Percentiles rank a stretch among this genome's conserved stretches.
Conservation (phyloP, 306 rosid species). For the Betula pendula region DNA sequence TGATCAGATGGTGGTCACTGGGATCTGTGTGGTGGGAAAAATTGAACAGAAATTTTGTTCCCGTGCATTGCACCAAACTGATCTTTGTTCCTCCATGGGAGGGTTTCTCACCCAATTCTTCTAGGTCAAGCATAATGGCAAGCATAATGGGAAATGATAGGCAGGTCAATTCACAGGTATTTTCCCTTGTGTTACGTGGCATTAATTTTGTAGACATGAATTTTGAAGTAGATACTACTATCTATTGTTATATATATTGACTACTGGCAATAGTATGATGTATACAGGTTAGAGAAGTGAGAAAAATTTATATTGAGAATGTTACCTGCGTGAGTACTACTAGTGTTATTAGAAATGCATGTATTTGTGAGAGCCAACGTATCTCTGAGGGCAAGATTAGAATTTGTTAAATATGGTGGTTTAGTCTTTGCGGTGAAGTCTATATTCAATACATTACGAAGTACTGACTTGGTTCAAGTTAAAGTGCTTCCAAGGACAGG, state of each 20-base stretch:
- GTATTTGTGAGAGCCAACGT: background rate
- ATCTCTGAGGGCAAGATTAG: background rate
- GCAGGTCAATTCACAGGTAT: conserved; percentile 56
- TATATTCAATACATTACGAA: background rate
- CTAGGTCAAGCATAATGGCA: conserved; percentile 91
- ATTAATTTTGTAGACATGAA: background rate
- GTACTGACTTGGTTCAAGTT: background rate
- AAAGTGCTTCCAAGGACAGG: background rate
- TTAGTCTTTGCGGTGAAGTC: background rate
- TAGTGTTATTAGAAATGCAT: too few relatives aligned
- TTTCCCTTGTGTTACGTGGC: conserved; percentile 6
- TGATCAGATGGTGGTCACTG: conserved; percentile 99
- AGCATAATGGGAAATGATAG: conserved; percentile 58
- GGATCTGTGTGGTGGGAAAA: conserved; percentile 99
- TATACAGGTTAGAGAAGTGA: background rate
- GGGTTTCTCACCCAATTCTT: conserved; percentile 96
- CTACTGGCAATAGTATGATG: background rate
- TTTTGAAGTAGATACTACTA: background rate
- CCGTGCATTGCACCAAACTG: conserved; percentile 91
- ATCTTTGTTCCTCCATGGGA: conserved; percentile 99
- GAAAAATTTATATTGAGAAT: background rate
- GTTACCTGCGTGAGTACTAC: background rate
- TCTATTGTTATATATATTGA: background rate
- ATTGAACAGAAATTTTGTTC: conserved; percentile 76
- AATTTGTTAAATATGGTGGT: background rate